These are phyloP conservation scores for Hyaloperonospora arabidopsidis DNA, from an alignment of 352 stramenopile genomes.

Conservation along the genomic window DNA sequence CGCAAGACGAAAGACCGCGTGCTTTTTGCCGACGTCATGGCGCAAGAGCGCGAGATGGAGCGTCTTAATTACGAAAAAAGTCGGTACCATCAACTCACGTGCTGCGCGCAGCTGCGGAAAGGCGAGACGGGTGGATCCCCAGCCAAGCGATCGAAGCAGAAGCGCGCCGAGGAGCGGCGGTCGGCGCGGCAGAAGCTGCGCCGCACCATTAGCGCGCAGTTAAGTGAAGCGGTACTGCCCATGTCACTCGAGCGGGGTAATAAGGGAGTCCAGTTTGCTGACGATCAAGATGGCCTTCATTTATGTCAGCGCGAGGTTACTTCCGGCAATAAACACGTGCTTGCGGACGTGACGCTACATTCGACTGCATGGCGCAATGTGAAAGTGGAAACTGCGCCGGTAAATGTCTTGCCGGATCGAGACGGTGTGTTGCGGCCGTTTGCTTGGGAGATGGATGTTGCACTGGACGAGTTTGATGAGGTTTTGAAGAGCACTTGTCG, in stretches of 20 bases:
- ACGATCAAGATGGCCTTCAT: too few species aligned
- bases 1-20: conserved; percentile 34
- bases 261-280: conserved; percentile 22
- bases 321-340: conserved; percentile 35
- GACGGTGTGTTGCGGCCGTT: conserved; percentile 28
- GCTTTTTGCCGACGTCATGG: conserved; percentile 45
- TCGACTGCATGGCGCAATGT: conserved; percentile 60
- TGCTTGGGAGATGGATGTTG: conserved; percentile 25
- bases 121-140: conserved; percentile 26
- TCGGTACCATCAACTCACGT: conserved; percentile 6
- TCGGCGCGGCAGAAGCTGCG: conserved; percentile 38
- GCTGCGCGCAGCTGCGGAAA: conserved; percentile 30
- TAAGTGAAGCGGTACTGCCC: conserved; percentile 29
- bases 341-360: conserved; percentile 41
- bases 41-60: conserved; percentile 46
- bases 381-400: conserved; percentile 23
- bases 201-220: conserved; percentile 39
- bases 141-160: conserved; percentile 30
- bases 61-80: conserved; percentile 32
- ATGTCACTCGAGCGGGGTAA: conserved; percentile 17
- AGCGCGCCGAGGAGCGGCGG: conserved; percentile 45
- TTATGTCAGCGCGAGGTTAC: too few species aligned
- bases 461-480: conserved; percentile 37
- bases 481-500: conserved; percentile 28
- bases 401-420: conserved; percentile 37